phyloP scores from a whole-genome alignment of 768 basidiomycete species.

The Wakefieldia striispora region DNA sequence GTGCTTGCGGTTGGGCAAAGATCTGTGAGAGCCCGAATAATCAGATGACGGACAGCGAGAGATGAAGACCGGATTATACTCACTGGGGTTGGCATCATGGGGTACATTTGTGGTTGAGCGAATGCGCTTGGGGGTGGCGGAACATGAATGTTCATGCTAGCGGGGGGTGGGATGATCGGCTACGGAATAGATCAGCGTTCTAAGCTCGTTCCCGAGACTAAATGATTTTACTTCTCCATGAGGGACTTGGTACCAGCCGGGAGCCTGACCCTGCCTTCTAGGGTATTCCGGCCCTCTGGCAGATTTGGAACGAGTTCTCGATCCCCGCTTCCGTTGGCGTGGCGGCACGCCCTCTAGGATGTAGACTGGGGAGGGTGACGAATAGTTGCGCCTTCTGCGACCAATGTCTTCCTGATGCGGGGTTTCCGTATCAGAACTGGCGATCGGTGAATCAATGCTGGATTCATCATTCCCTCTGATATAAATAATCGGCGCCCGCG shows the following conservation, averaged over 20 bases:
- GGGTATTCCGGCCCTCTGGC: background rate
- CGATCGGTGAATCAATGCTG: background rate
- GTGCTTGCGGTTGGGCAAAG: background rate
- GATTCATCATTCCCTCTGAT: background rate
- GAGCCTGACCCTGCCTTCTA: too few relatives aligned
- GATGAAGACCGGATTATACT: background rate
- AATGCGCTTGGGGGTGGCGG: slow-evolving; percentile 1
- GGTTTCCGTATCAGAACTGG: background rate
- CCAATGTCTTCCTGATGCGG: background rate
- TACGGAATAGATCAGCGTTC: background rate
- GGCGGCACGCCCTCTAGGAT: background rate
- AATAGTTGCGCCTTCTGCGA: background rate
- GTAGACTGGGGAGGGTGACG: background rate
- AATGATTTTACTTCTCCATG: background rate
- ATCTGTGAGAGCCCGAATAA: background rate
- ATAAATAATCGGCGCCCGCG: too few relatives aligned
- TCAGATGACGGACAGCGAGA: background rate
- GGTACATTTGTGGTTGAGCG: background rate
- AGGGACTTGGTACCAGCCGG: background rate
- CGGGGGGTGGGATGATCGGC: background rate
- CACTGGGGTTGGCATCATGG: background rate
- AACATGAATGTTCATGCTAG: background rate
- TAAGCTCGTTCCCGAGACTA: background rate
- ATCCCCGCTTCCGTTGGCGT: background rate
- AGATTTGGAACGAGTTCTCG: background rate